Percentiles rank a stretch among this genome's conserved stretches.
phyloP scores from a whole-genome alignment of 148 eudicot genomes.

The Nyssa sinensis region DNA sequence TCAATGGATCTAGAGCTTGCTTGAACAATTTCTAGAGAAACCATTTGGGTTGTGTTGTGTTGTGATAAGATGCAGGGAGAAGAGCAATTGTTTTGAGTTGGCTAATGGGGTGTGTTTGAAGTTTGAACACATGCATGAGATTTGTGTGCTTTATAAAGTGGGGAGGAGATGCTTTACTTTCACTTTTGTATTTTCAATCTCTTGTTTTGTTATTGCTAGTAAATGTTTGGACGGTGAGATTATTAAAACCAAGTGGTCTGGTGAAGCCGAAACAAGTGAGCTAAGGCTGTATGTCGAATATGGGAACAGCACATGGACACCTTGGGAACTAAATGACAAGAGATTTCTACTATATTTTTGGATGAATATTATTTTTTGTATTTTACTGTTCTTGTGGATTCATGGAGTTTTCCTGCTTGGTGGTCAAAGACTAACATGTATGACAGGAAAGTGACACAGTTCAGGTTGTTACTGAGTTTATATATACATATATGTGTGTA shows the following conservation, averaged over 20 bases:
- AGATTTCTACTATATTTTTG: conserved; percentile 14
- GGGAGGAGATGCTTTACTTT: not conserved
- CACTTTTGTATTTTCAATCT: not conserved
- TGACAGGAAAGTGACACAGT: conserved; percentile 10
- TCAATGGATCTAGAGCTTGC: conserved; percentile 27
- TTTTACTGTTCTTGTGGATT: not conserved
- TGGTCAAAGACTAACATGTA: not conserved
- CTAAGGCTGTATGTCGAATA: conserved; percentile 37
- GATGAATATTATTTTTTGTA: not conserved
- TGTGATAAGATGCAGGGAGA: not conserved
- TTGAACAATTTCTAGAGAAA: conserved; percentile 51
- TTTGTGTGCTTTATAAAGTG: conserved; percentile 21
- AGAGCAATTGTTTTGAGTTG: not conserved
- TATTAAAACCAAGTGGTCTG: conserved; percentile 47
- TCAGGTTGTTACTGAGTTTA: not conserved
- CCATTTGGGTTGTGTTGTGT: conserved; percentile 34
- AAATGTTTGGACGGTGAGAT: conserved; percentile 37
- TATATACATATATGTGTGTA: not conserved
- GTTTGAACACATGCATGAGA: conserved; percentile 29
- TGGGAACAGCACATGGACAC: conserved; percentile 82
- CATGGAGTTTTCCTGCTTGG: conserved; percentile 9
- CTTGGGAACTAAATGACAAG: conserved; percentile 53
- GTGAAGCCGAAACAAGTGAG: conserved; percentile 55
- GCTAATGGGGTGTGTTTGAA: conserved; percentile 10
- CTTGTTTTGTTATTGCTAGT: conserved; percentile 7